These are phyloP conservation scores for Phytophthora vignae DNA, from an alignment of 352 stramenopile genomes.

Conservation along the genomic window DNA sequence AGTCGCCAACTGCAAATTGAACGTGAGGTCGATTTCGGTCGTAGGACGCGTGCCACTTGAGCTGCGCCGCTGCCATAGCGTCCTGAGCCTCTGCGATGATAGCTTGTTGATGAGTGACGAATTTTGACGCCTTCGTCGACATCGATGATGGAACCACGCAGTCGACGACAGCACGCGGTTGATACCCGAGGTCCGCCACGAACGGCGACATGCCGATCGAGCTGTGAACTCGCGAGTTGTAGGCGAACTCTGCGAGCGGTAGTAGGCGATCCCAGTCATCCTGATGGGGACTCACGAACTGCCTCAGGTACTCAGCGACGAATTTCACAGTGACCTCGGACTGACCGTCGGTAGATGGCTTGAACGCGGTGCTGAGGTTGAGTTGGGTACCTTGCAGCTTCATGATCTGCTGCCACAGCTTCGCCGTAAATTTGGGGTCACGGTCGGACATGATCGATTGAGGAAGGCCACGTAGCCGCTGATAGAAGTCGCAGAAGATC, in stretches of 20 bases:
- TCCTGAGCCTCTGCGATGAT: slow-evolving; percentile 3
- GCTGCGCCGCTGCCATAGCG: slow-evolving; percentile 6
- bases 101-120: not conserved
- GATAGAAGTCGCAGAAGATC: not conserved
- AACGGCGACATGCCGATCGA: not conserved
- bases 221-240: not conserved
- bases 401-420: not conserved
- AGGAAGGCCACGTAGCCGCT: not conserved
- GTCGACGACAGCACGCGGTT: not conserved
- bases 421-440: not conserved
- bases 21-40: slow-evolving; percentile 3
- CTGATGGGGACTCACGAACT: not conserved
- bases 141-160: not conserved
- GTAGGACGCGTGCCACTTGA: not conserved
- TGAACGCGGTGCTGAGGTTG: not conserved
- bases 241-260: not conserved
- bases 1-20: not conserved
- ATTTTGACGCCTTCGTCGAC: not conserved
- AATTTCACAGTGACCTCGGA: not conserved
- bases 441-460: not conserved
- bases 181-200: not conserved
- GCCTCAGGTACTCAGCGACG: not conserved
- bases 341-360: not conserved
- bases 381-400: not conserved
- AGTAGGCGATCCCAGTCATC: not conserved